phyloP scores from a whole-genome alignment of 2,329 filamentous ascomycete species.

The Cordyceps cicadae region DNA sequence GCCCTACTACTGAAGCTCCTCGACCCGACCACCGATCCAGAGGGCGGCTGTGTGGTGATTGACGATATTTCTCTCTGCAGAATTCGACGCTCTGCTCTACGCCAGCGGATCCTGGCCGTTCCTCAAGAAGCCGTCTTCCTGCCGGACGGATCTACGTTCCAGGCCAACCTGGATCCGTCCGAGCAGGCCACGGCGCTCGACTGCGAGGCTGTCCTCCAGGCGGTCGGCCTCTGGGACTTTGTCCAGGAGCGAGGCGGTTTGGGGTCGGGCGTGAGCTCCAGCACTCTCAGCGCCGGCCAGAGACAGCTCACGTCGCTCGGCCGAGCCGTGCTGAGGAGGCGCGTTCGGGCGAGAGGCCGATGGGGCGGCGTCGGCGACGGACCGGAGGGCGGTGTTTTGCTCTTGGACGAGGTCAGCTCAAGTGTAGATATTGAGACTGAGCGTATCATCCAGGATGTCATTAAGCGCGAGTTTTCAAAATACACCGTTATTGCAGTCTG shows the following conservation, averaged over 20 bases:
- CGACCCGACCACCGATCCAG: not conserved
- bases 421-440: constrained; percentile 9
- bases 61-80: constrained; percentile 8
- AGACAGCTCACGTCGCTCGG: constrained; percentile 8
- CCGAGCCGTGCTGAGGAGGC: not conserved
- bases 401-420: constrained; percentile 9
- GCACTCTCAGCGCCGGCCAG: constrained; percentile 6
- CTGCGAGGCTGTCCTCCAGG: not conserved
- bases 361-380: not conserved
- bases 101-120: constrained; percentile 13
- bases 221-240: not conserved
- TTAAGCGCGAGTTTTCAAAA: not conserved
- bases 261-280: not conserved
- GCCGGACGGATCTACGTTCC: not conserved
- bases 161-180: not conserved
- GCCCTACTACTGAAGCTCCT: constrained; percentile 5
- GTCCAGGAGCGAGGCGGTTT: constrained; percentile 1
- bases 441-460: not conserved
- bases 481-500: constrained; percentile 6
- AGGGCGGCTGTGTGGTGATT: not conserved
- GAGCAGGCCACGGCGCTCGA: not conserved
- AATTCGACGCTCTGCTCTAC: constrained; percentile 9
- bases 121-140: constrained; percentile 14
- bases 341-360: not conserved
- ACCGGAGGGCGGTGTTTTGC: constrained; percentile 1